These are phyloP conservation scores for Bruguiera hainesii DNA, from an alignment of 441 rosid species.

Conservation along the genomic window DNA sequence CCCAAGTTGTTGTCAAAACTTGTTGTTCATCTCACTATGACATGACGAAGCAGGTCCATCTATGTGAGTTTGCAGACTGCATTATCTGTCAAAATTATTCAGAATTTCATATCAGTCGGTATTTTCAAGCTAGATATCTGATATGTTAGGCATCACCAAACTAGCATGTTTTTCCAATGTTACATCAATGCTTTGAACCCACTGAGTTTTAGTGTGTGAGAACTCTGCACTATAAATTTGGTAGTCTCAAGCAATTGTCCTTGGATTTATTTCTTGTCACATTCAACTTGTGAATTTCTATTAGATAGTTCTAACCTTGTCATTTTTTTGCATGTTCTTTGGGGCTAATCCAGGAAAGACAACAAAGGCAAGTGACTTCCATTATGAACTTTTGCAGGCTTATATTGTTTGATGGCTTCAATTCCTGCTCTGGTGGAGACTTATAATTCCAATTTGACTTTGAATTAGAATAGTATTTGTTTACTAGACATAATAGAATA, in stretches of 20 bases:
- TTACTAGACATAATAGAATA: too few relatives aligned
- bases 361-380: constrained; percentile 38
- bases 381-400: neutral
- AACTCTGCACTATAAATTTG: neutral
- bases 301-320: constrained; percentile 21
- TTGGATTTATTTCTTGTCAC: constrained; percentile 14
- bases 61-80: neutral
- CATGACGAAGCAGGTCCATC: neutral
- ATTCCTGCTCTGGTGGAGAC: neutral
- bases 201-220: too few relatives aligned
- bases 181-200: too few relatives aligned
- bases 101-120: neutral
- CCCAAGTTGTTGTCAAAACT: neutral
- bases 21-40: neutral
- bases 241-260: neutral
- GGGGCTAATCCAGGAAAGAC: constrained; percentile 51
- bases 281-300: constrained; percentile 14
- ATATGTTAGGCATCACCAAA: too few relatives aligned
- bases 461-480: too few relatives aligned
- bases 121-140: too few relatives aligned
- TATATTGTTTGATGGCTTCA: neutral
- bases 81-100: neutral
- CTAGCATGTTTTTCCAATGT: too few relatives aligned
- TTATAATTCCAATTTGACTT: neutral
- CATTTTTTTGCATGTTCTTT: constrained; percentile 22